phyloP scores from a whole-genome alignment of 2,329 filamentous ascomycete species.

The Zasmidium citrigriseum region DNA sequence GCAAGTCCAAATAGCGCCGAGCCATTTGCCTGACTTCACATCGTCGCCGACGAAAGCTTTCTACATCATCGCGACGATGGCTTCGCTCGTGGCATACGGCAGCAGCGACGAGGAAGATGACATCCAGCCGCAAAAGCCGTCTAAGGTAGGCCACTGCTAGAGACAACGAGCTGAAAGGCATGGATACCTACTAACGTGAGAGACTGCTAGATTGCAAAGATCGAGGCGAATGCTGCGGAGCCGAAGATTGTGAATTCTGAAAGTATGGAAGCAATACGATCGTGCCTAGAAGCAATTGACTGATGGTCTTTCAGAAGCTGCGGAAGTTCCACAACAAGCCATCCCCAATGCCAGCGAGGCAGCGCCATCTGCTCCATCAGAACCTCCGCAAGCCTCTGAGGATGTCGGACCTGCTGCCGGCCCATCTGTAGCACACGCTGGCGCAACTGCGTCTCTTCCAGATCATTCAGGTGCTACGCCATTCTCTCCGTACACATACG shows the following conservation, averaged over 20 bases:
- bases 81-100: slow-evolving; percentile 44
- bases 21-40: slow-evolving; percentile 1
- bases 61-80: background rate
- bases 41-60: background rate
- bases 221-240: slow-evolving; percentile 8
- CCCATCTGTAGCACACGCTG: slow-evolving; percentile 12
- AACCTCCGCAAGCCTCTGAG: background rate
- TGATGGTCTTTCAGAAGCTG: no score
- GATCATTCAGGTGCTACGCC: slow-evolving; percentile 19
- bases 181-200: slow-evolving; percentile 50
- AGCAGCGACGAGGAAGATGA: slow-evolving; percentile 50
- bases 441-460: background rate
- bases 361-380: slow-evolving; percentile 13
- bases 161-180: slow-evolving; percentile 25
- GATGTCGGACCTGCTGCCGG: slow-evolving; percentile 11
- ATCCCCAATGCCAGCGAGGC: slow-evolving; percentile 9
- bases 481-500: slow-evolving; percentile 68
- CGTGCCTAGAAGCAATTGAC: no score
- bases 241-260: background rate
- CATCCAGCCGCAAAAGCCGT: slow-evolving; percentile 28
- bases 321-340: background rate
- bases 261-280: background rate
- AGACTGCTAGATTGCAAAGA: slow-evolving; percentile 32
- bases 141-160: slow-evolving; percentile 42
- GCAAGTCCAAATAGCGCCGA: background rate